Conservation (phyloP, 257 asterid species). For the Solanum gracilifrons region DNA sequence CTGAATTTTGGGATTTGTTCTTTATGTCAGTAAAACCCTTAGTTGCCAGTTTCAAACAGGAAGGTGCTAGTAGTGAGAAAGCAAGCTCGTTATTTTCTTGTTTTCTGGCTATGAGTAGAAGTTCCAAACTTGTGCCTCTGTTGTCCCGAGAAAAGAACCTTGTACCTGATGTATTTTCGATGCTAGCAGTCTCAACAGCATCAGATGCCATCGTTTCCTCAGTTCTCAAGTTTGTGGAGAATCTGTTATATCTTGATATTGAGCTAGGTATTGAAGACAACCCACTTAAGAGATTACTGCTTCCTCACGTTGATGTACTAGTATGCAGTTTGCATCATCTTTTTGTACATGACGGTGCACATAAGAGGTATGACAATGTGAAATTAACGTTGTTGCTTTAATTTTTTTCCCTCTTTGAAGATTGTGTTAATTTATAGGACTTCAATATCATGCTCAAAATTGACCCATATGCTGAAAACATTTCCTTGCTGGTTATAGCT, state of each 20-base stretch:
- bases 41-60: conserved; percentile 62
- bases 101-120: conserved; percentile 92
- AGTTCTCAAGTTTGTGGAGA: conserved; percentile 68
- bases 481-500: not conserved
- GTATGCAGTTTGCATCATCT: conserved; percentile 46
- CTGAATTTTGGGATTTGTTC: conserved; percentile 70
- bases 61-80: conserved; percentile 70
- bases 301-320: conserved; percentile 63
- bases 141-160: conserved; percentile 56
- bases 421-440: not conserved
- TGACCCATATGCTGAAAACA: not conserved
- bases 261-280: conserved; percentile 43
- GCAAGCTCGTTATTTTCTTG: conserved; percentile 85
- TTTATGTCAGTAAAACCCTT: conserved; percentile 56
- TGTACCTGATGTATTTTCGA: conserved; percentile 71
- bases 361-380: conserved; percentile 41
- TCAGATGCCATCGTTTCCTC: conserved; percentile 53
- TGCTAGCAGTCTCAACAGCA: conserved; percentile 58
- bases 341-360: conserved; percentile 32
- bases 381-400: not conserved
- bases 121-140: conserved; percentile 52
- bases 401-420: not conserved
- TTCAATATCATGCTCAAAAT: not conserved
- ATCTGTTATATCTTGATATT: conserved; percentile 64
- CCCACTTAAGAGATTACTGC: conserved; percentile 35